Conservation (phyloP, 2,329 filamentous ascomycete genomes). For the Cladosporium sp. region DNA sequence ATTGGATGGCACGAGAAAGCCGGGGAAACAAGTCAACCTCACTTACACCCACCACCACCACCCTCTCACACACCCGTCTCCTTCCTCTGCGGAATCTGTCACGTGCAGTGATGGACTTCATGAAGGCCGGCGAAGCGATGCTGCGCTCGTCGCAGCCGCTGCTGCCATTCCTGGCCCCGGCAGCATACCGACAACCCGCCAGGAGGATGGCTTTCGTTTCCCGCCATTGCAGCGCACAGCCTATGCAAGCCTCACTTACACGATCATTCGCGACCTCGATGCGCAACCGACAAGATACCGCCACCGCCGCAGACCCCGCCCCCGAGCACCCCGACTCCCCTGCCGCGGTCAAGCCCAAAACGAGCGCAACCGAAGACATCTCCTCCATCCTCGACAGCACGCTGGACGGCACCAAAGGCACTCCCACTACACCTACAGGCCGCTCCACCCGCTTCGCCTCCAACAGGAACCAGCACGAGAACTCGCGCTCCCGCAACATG, state of each 20-base stretch:
- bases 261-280: constrained; percentile 20
- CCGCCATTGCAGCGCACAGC: constrained; percentile 13
- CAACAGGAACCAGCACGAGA: constrained; percentile 20
- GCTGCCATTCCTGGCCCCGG: constrained; percentile 22
- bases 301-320: constrained; percentile 14
- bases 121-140: constrained; percentile 26
- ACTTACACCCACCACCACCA: neutral
- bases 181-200: constrained; percentile 15
- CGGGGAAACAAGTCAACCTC: too few species aligned
- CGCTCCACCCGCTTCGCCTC: constrained; percentile 28
- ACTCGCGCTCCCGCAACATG: constrained; percentile 16
- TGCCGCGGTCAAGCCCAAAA: constrained; percentile 19
- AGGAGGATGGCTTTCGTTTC: constrained; percentile 15
- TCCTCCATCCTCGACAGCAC: constrained; percentile 25
- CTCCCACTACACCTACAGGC: constrained; percentile 19
- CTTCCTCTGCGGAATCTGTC: neutral
- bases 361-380: constrained; percentile 19
- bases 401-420: constrained; percentile 27
- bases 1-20: too few species aligned
- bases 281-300: constrained; percentile 9
- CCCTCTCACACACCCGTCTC: neutral
- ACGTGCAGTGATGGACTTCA: constrained; percentile 27
- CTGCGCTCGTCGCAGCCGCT: constrained; percentile 25
- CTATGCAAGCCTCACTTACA: constrained; percentile 15
- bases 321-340: constrained; percentile 9